A percentile compares a stretch with the other conserved stretches of the same genome.
Evolutionary conservation across 208 protist species (phyloP).

Genomic region (Trypanosoma scelopori): DNA sequence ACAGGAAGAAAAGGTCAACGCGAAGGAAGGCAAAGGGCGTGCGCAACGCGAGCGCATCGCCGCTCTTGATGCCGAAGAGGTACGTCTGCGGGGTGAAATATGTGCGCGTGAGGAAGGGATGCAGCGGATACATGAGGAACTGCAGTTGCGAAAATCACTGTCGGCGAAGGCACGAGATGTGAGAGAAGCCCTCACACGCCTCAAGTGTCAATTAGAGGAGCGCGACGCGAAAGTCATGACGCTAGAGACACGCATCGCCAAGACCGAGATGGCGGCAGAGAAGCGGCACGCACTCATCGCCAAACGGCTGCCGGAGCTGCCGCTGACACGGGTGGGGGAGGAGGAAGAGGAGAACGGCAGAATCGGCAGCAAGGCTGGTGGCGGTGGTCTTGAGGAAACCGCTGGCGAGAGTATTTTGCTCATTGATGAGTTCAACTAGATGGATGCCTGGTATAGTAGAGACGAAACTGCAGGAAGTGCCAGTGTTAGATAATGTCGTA

Average conservation of each 20-base stretch:
- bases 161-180: constrained; percentile 39
- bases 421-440: constrained; percentile 59
- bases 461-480: too few species aligned
- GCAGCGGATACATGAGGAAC: constrained; percentile 39
- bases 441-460: neutral
- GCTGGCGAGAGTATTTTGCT: constrained; percentile 81
- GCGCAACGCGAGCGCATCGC: constrained; percentile 47
- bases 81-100: constrained; percentile 42
- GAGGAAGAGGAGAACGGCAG: neutral
- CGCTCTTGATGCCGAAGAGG: constrained; percentile 60
- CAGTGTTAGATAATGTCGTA: too few species aligned
- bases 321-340: constrained; percentile 52
- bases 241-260: constrained; percentile 59
- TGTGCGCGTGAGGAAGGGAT: constrained; percentile 38
- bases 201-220: constrained; percentile 77
- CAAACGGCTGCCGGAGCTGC: constrained; percentile 47
- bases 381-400: constrained; percentile 51
- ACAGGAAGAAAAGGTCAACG: constrained; percentile 75
- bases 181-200: constrained; percentile 41
- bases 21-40: constrained; percentile 55
- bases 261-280: constrained; percentile 55
- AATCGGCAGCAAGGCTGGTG: constrained; percentile 9
- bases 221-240: constrained; percentile 68
- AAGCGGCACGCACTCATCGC: constrained; percentile 66
- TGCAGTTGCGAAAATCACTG: constrained; percentile 49